Base-by-base conservation (phyloP, 176 grass and related monocot species). In the Puccinellia tenuiflora region DNA sequence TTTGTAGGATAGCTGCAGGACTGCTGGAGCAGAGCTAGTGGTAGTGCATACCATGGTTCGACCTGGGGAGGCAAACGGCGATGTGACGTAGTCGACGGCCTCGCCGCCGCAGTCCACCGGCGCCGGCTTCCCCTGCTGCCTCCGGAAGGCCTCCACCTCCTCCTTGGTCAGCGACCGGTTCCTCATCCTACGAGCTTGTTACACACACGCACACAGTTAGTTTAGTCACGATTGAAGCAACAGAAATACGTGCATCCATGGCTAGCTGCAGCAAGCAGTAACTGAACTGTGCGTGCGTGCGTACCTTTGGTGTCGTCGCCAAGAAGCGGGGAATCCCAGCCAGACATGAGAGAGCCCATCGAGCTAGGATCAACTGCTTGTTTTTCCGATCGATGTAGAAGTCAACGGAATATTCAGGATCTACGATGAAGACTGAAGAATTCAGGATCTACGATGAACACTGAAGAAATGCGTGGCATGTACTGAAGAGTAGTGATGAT, bases 291-390 rank as follows among this genome's bases (percentile, higher is more conserved):
- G n/a, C 16, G 57, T 64, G 11, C 20, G 26, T 11, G n/a, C 18
- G 3, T 81, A 91, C 92, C 89, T 90, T 75, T 83, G 42, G 59
- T 46, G 20, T 73, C 70, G 29, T 87, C 46, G 4, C 50, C 92
- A 34, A 90, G 59, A 82, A 88, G 66, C 0, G 71, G 72, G 13
- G 96, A 90, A 69, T 83, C 90, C 96, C 96, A 98, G 46, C 96
- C 96, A 39, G 92, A 87, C 92, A 95, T 95, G 24, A 98, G 92
- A 66, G 96, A 98, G 5, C 96, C 96, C 96, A 98, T 98, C 11
- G 4, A 14, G 33, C 33, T 21, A 37, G 31, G 33, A 38, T 86
- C 60, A 60, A 31, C 12, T 42, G 12, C 1, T 42, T 42, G n/a
- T n/a, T n/a, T n/a, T n/a, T n/a, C n/a, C n/a, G n/a, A n/a, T n/a